Percentiles rank a stretch among this genome's conserved stretches.
Conservation (phyloP, 768 basidiomycete genomes). For the Epithele typhae region DNA sequence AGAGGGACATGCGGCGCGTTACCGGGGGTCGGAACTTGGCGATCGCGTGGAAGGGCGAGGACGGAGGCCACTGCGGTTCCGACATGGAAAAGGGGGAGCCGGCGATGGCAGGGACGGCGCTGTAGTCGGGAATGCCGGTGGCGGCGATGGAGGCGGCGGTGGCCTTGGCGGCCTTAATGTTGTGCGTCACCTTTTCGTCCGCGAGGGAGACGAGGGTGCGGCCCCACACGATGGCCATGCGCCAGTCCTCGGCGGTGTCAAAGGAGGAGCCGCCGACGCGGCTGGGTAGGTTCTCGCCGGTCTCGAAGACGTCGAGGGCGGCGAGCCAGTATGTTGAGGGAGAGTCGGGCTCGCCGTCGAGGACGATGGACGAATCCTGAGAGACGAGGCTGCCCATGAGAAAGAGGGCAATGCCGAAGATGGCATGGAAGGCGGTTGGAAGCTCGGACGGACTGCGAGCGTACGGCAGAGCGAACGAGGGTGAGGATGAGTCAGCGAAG, state of each 20-base stretch:
- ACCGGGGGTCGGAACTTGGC: constrained; percentile 45
- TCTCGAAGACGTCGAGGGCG: constrained; percentile 70
- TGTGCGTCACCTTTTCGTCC: constrained; percentile 35
- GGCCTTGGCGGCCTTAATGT: constrained; percentile 10
- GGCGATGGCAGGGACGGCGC: constrained; percentile 5
- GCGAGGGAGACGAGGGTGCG: constrained; percentile 59
- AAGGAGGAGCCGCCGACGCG: constrained; percentile 21
- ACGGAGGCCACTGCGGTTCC: constrained; percentile 46
- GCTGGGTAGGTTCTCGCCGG: constrained; percentile 57
- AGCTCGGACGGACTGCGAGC: constrained; percentile 37
- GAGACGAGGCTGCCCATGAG: constrained; percentile 59
- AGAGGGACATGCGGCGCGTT: constrained; percentile 44
- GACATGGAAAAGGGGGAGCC: constrained; percentile 16
- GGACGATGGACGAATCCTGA: constrained; percentile 44
- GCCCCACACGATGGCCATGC: constrained; percentile 64
- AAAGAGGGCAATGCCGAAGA: constrained; percentile 61
- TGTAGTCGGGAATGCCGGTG: constrained; percentile 4
- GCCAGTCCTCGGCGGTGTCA: constrained; percentile 53
- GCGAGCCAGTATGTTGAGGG: constrained; percentile 59
- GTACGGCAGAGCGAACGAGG: too few relatives aligned
- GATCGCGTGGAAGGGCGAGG: constrained; percentile 50
- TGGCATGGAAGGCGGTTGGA: constrained; percentile 61
- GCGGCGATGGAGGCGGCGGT: constrained; percentile 9
- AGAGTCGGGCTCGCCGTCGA: constrained; percentile 49
- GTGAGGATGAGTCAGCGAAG: too few relatives aligned